These are phyloP conservation scores for Fraxinus excelsior DNA, from an alignment of 257 asterid genomes.

Conservation along the genomic window DNA sequence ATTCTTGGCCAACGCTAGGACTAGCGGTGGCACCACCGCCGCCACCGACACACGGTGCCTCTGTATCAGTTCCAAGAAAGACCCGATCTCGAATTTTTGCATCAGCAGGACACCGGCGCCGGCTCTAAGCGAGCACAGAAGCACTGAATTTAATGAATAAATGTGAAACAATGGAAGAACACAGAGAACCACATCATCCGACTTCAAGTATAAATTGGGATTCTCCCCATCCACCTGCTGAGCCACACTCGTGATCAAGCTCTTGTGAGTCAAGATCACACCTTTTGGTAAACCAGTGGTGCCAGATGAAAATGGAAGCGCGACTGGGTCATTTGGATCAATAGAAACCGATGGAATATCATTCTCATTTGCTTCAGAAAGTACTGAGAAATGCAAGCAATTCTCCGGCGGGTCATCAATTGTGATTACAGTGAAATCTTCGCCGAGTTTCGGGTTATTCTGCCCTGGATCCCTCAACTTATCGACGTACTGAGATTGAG, in stretches of 20 bases:
- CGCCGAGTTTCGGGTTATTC: conserved; percentile 35
- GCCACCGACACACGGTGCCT: conserved; percentile 68
- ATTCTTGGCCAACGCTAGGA: conserved; percentile 72
- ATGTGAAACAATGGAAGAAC: conserved; percentile 80
- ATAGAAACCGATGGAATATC: conserved; percentile 38
- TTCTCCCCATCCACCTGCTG: conserved; percentile 87
- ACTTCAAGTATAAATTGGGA: conserved; percentile 58
- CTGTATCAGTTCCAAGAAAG: conserved; percentile 66
- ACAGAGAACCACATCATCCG: conserved; percentile 64
- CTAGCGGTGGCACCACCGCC: conserved; percentile 86
- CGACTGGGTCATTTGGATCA: conserved; percentile 63
- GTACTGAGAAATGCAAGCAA: conserved; percentile 60
- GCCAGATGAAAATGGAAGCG: conserved; percentile 79
- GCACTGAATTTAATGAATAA: conserved; percentile 61
- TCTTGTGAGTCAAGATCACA: conserved; percentile 70
- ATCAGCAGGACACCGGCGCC: conserved; percentile 65
- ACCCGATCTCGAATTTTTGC: conserved; percentile 72
- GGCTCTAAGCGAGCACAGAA: conserved; percentile 63
- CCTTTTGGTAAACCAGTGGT: conserved; percentile 86
- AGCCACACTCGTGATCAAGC: conserved; percentile 69
- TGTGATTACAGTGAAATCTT: conserved; percentile 52
- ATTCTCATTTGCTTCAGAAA: conserved; percentile 41
- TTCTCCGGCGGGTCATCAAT: conserved; percentile 57
- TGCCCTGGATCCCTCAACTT: conserved; percentile 57
- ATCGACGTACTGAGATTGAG: conserved; percentile 68